Conservation (phyloP, 208 protist species). For the Leishmania martiniquensis region DNA sequence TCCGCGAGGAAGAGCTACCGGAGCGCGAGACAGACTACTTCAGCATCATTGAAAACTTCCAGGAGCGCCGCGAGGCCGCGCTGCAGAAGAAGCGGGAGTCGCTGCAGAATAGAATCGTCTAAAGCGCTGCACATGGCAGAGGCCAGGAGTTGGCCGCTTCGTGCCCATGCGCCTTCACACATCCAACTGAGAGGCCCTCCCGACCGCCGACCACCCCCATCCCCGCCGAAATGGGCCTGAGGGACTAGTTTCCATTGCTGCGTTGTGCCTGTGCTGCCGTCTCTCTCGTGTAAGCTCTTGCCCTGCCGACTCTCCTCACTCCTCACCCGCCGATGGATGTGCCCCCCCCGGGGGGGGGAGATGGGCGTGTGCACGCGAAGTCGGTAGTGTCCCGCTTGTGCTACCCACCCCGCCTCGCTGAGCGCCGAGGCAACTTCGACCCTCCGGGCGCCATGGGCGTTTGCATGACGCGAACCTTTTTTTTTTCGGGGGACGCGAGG, state of each 20-base stretch:
- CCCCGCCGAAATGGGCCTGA: background rate
- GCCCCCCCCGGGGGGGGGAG: too few relatives aligned
- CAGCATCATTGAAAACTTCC: conserved; percentile 81
- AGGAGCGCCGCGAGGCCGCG: conserved; percentile 69
- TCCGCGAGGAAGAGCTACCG: conserved; percentile 63
- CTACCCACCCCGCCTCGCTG: background rate
- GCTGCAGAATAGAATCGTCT: conserved; percentile 34
- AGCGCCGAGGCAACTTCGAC: background rate
- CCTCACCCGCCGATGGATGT: background rate
- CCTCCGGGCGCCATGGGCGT: background rate
- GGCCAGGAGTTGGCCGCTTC: background rate
- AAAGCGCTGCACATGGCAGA: conserved; percentile 8
- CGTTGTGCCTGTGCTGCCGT: background rate
- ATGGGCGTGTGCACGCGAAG: too few relatives aligned
- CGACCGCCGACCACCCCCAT: too few relatives aligned
- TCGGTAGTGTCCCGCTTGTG: background rate
- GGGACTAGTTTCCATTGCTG: background rate
- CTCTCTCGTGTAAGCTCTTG: background rate
- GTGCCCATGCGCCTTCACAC: background rate
- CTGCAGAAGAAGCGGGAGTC: conserved; percentile 69
- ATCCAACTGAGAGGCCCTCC: background rate
- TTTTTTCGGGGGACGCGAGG: background rate
- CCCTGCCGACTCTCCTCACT: background rate
- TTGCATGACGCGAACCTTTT: background rate
- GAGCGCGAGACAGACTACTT: conserved; percentile 82